Evolutionary conservation across 495 filamentous ascomycete genomes (phyloP), one percentile per base, ranked within the genome.

Genomic region (Choiromyces venosus): DNA sequence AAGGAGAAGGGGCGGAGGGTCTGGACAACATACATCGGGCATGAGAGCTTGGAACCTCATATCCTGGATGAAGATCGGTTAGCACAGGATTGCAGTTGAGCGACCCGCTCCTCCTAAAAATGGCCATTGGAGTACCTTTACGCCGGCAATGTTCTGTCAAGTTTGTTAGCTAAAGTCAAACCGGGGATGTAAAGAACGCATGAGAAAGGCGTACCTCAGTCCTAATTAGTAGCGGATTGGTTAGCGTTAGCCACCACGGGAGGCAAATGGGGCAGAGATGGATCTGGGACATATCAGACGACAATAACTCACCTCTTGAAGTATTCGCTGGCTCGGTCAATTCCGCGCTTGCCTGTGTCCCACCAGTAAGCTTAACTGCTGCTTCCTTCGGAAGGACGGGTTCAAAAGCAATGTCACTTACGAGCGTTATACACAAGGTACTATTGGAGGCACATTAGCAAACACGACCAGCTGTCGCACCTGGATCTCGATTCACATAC

Each of bases 31-130:
- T 80, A 85, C 81, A 81, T 97, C 94, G 42, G 95, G 95, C 95
- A 99, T 99, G 72, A 99, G 85, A n/a, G 94, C 93, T 86, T 99
- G 95, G 87, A 99, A 99, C 72, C 95, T 90, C 95, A 99, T 99
- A 79, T 94, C 92, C 83, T 83, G 68, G 52, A 37, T 70, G 65
- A 42, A 72, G 67, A 77, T 77, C 78, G 74, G 65, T 80, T 70
- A 80, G 67, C 35, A 69, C 52, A 40, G 65, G 40, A 73, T 44
- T 68, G 68, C 56, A 46, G 71, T 56, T 18, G 44, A 68, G 73
- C 61, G 44, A 44, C 36, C 25, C 66, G n/a, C 25, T 70, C 16
- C 66, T 4, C 38, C 3, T 14, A 14, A 35, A 7, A 37, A 66
- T n/a, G 18, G 44, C 7, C 37, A 39, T 66, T 44, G 52, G 36